Evolutionary conservation across 2,329 filamentous ascomycete species (phyloP), one percentile per base, ranked within the genome.

Genomic region (Diaporthe amygdali): DNA sequence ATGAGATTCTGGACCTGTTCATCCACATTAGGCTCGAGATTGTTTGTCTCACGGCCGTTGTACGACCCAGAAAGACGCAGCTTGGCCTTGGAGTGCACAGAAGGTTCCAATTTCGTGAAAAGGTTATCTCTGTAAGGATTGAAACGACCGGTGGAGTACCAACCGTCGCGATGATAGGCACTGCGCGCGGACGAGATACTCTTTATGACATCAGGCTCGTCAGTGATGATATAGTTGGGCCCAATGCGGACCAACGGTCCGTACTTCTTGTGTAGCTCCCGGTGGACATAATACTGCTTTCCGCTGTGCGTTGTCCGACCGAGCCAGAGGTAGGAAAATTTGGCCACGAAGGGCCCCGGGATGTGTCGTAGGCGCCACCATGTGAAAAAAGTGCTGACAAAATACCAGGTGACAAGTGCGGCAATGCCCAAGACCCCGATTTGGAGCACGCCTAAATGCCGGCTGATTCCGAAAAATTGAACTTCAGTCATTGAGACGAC

Each of bases 241-340:
- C 74, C 77, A 44, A 78, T 68, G 27, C 76, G 70, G 17, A 78
- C 76, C 25, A 81, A 73, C 0, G 74, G 67, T 1, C 78, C 78
- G 59, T 78, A 76, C 15, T 73, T 72, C 10, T 75, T 64, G 17
- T 74, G 74, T 5, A 77, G 71, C 6, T 73, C 74, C 8, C 70
- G 72, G 66, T 78, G 77, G 5, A 72, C 52, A 27, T 76, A 71
- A 47, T 73, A 76, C 69, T 77, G 75, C 27, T 73, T 74, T 30
- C 77, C 78, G 32, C 66, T 77, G 30, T 52, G 52, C 5, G 72
- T 73, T 4, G 74, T 68, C 3, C 73, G 72, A 15, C 69, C 72
- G 41, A 81, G 70, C 79, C 79, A 82, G 12, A 78, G 47, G 72
- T 81, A 79, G 12, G 79, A 80, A 39, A 82, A 79, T 9, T 77